Conservation (phyloP, 331 rosid genomes). For the Dryas integrifolia region DNA sequence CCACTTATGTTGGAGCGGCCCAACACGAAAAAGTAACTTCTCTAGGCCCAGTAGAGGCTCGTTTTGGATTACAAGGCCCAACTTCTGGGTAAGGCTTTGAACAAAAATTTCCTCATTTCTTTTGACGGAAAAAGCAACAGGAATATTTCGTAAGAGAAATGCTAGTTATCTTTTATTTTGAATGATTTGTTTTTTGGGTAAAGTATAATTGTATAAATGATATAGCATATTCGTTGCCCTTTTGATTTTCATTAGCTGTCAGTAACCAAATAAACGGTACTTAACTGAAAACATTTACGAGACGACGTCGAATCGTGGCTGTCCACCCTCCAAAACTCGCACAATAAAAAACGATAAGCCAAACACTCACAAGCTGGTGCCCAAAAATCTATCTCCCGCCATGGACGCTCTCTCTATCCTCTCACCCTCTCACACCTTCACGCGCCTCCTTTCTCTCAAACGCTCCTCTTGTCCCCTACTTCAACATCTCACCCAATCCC, state of each 20-base stretch:
- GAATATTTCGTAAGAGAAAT: too few relatives aligned
- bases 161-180: too few relatives aligned
- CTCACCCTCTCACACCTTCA: slow-evolving; percentile 17
- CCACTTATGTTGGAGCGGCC: too few relatives aligned
- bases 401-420: slow-evolving; percentile 43
- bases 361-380: neutral
- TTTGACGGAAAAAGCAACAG: too few relatives aligned
- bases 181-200: too few relatives aligned
- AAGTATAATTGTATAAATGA: too few relatives aligned
- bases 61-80: too few relatives aligned
- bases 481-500: slow-evolving; percentile 24
- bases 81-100: too few relatives aligned
- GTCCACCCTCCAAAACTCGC: neutral
- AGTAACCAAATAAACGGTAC: neutral
- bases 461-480: slow-evolving; percentile 23
- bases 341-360: slow-evolving; percentile 15
- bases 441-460: slow-evolving; percentile 22
- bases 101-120: too few relatives aligned
- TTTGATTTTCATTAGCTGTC: neutral
- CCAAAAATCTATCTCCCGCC: slow-evolving; percentile 68
- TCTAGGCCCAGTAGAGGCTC: too few relatives aligned
- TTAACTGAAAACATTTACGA: neutral
- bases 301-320: neutral
- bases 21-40: too few relatives aligned
- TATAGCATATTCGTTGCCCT: too few relatives aligned